These are phyloP conservation scores for Fusarium cicatricum DNA, from an alignment of 2,329 filamentous ascomycete genomes.

Conservation along the genomic window DNA sequence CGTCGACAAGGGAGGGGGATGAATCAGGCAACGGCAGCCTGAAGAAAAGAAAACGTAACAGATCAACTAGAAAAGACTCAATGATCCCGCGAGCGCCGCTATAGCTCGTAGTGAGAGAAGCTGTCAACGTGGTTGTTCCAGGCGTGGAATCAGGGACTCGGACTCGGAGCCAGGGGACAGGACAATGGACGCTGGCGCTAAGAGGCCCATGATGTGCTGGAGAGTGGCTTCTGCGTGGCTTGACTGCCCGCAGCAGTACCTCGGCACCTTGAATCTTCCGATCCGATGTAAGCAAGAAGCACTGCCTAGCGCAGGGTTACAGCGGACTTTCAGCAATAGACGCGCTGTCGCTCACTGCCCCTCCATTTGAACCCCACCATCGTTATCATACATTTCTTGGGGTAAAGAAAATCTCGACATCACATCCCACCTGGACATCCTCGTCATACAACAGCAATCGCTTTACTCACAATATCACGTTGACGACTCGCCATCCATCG, in stretches of 20 bases:
- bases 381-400: conserved; percentile 10
- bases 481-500: too few species aligned
- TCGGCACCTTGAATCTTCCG: conserved; percentile 6
- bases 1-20: conserved; percentile 15
- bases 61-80: background rate
- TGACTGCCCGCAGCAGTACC: too few species aligned
- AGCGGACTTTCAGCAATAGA: conserved; percentile 4
- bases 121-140: conserved; percentile 1
- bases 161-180: conserved; percentile 7
- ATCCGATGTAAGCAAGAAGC: background rate
- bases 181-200: conserved; percentile 7
- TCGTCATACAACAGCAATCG: background rate
- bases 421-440: background rate
- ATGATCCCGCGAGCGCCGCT: background rate
- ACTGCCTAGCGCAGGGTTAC: background rate
- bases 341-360: conserved; percentile 8
- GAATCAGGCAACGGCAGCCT: conserved; percentile 16
- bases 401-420: conserved; percentile 15
- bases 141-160: background rate
- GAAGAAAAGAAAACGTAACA: background rate
- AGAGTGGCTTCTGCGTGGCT: conserved; percentile 2
- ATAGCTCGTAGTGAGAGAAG: background rate
- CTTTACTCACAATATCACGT: too few species aligned
- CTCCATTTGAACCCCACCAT: conserved; percentile 34
- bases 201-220: conserved; percentile 6